These are phyloP conservation scores for Coemansia sp. DNA, from an alignment of 192 early-diverging fungal genomes.

Conservation along the genomic window DNA sequence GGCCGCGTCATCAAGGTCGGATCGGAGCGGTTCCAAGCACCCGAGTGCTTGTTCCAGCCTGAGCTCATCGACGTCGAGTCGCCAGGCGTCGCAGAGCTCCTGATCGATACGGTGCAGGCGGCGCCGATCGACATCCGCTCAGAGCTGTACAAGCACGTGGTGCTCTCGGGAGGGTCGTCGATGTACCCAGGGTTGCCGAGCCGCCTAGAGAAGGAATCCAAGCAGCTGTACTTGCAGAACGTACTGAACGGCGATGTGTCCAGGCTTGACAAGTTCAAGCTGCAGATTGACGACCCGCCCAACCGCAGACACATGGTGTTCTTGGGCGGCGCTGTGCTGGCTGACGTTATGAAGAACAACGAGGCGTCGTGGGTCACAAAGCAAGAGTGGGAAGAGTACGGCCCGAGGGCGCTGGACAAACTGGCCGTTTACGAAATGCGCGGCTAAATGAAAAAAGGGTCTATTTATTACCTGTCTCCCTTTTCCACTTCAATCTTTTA, in stretches of 20 bases:
- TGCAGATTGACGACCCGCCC: constrained; percentile 97
- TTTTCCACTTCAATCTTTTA: too few species aligned
- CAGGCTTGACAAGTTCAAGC: constrained; percentile 90
- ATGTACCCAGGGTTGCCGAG: constrained; percentile 98
- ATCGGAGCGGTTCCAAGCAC: constrained; percentile 96
- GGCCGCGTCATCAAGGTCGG: constrained; percentile 98
- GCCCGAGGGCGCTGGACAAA: constrained; percentile 67
- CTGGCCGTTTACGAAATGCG: constrained; percentile 42
- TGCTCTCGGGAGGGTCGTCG: constrained; percentile 96
- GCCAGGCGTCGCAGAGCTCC: constrained; percentile 88
- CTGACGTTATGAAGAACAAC: constrained; percentile 91
- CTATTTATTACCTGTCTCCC: background rate
- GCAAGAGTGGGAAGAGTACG: constrained; percentile 91
- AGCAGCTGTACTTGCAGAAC: constrained; percentile 89
- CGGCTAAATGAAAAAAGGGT: constrained; percentile 10
- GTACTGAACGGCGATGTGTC: constrained; percentile 82
- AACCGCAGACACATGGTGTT: constrained; percentile 98
- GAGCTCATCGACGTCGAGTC: constrained; percentile 95
- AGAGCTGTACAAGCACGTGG: constrained; percentile 96
- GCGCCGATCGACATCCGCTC: constrained; percentile 89
- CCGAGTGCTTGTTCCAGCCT: constrained; percentile 98
- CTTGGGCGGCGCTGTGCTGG: constrained; percentile 94
- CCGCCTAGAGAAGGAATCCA: constrained; percentile 97
- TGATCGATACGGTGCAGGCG: constrained; percentile 89
- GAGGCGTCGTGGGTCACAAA: constrained; percentile 90